Evolutionary conservation across 495 filamentous ascomycete genomes (phyloP).

Genomic region (Tuber magnatum): DNA sequence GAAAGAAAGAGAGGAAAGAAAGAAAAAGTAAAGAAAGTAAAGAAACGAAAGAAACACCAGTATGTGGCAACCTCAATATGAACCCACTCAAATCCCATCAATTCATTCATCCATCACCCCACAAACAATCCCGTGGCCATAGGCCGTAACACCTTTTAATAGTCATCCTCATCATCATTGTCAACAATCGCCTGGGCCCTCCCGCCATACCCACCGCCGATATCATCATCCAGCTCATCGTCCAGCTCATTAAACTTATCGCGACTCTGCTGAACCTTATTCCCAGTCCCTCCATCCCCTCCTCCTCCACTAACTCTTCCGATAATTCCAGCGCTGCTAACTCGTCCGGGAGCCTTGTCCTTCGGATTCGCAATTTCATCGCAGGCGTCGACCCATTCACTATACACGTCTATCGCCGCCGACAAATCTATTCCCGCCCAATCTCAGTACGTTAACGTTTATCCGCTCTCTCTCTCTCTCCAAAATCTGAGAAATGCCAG

Average conservation of each 20-base stretch:
- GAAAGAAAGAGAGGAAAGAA: not conserved
- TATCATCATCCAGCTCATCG: constrained; percentile 41
- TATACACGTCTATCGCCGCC: constrained; percentile 86
- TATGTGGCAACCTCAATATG: not conserved
- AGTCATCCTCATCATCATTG: constrained; percentile 40
- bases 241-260: constrained; percentile 25
- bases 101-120: not conserved
- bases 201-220: constrained; percentile 27
- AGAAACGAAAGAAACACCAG: too few relatives aligned
- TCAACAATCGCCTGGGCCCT: constrained; percentile 17
- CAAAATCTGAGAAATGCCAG: not conserved
- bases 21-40: too few relatives aligned
- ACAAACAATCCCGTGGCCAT: not conserved
- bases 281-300: constrained; percentile 40
- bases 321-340: constrained; percentile 12
- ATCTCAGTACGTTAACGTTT: not conserved
- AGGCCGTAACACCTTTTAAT: constrained; percentile 8
- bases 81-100: not conserved
- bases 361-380: constrained; percentile 69
- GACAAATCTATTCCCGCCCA: constrained; percentile 62
- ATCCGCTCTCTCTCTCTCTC: not conserved
- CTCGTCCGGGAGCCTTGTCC: constrained; percentile 41
- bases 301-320: constrained; percentile 46
- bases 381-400: constrained; percentile 96
- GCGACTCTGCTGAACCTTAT: constrained; percentile 24